Conservation (phyloP, 805 yeast genomes). For the Candida sithepensis region DNA sequence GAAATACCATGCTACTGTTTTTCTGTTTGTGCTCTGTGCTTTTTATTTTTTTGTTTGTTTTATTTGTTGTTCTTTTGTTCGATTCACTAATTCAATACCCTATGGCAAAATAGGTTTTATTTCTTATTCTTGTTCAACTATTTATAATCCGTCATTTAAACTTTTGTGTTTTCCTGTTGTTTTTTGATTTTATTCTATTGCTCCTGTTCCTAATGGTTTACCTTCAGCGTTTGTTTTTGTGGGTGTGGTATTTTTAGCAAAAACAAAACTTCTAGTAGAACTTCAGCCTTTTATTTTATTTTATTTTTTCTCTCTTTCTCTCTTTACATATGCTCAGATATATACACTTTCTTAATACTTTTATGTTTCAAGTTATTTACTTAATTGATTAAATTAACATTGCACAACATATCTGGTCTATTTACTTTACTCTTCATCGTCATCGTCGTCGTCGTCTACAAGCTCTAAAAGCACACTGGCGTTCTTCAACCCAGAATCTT, state of each 20-base stretch:
- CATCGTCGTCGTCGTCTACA: conserved; percentile 25
- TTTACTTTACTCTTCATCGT: neutral
- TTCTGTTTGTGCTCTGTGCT: neutral
- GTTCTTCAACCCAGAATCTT: conserved; percentile 75
- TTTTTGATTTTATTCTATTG: too few species aligned
- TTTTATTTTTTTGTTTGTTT: too few species aligned
- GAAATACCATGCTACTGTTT: neutral
- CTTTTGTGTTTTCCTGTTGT: neutral
- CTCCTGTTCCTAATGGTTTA: too few species aligned
- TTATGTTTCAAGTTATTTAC: neutral
- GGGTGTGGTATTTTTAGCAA: neutral
- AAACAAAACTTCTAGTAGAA: too few species aligned
- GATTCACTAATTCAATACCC: neutral
- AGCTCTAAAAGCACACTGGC: conserved; percentile 74
- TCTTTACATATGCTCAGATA: neutral
- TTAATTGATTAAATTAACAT: neutral
- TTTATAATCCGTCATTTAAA: neutral
- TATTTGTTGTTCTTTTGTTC: neutral
- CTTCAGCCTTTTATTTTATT: neutral
- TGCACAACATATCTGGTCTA: neutral
- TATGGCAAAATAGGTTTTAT: neutral
- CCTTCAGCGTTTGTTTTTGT: neutral
- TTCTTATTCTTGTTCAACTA: neutral
- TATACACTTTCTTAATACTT: too few species aligned
- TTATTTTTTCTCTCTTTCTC: neutral